Evolutionary conservation across 129 eudicot genomes (phyloP), one percentile per base, ranked within the genome.

Genomic region (Flaveria bidentis): DNA sequence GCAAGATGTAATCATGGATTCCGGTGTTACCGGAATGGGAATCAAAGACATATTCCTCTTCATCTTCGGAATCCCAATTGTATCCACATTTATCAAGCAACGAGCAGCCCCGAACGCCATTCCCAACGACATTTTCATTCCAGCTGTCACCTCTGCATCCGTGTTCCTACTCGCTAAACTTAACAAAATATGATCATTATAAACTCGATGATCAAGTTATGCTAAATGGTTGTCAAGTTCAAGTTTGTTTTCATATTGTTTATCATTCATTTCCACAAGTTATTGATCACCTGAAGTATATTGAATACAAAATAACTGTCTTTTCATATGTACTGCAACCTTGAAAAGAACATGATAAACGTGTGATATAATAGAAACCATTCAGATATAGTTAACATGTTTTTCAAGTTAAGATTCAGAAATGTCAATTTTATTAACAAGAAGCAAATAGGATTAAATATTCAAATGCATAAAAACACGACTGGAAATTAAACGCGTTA

Each of bases 141-240:
- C 98, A 0, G 88, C 55, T 0, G 88, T 93, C 72, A 90, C 98
- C 45, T 93, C 98, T 28, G 96, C 90, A 12, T 87, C 95, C 17
- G 98, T 87, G 58, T 92, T 80, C 71, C 67, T 86, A 53, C 94
- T 92, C 23, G 85, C 94, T 11, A 87, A 81, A 77, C 81, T 89
- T 9, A 86, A 87, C 84, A 89, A 89, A 72, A 73, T 92, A 69
- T 91, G 83, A 90, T 49, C 50, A 56, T 5, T 56, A 9, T 13
- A 67, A 60, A 8, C 62, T n/a, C 11, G 42, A 5, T 28, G 11
- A 57, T 5, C 6, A 76, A 26, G 13, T 50, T 36, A 4, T 30
- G 39, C 39, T 30, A 3, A 30, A 30, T 30, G 39, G 39, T 30
- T 30, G 3, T 26, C 39, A 4, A 0, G 39, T 30, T 30, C 39